These are phyloP conservation scores for Nannizzia gypsea DNA, from an alignment of 2,329 filamentous ascomycete species.

Conservation along the genomic window DNA sequence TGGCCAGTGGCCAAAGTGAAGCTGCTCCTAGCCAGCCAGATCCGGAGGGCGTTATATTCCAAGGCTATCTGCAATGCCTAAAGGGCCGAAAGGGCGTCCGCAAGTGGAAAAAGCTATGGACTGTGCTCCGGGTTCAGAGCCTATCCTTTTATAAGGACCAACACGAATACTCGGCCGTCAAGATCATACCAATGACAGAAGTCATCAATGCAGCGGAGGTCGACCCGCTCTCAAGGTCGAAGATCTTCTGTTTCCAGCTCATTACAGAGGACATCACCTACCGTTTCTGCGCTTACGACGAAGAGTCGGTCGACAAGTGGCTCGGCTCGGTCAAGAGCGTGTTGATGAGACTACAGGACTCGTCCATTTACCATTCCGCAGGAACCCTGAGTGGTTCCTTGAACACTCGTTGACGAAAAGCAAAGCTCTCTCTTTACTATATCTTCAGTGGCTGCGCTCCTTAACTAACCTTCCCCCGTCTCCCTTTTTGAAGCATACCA, in stretches of 20 bases:
- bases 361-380: not conserved
- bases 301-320: conserved; percentile 72
- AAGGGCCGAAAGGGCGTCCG: conserved; percentile 68
- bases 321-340: conserved; percentile 81
- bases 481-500: not conserved
- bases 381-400: not conserved
- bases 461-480: not conserved
- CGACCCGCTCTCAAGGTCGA: conserved; percentile 72
- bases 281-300: conserved; percentile 63
- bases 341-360: conserved; percentile 14
- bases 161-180: conserved; percentile 72
- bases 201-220: conserved; percentile 90
- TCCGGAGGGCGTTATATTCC: conserved; percentile 81
- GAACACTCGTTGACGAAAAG: not conserved
- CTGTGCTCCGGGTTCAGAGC: conserved; percentile 72
- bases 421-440: not conserved
- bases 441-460: not conserved
- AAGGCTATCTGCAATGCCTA: conserved; percentile 77
- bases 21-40: conserved; percentile 42
- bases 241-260: conserved; percentile 77
- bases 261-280: conserved; percentile 86
- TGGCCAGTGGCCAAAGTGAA: conserved; percentile 52
- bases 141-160: conserved; percentile 90
- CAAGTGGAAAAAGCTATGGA: conserved; percentile 93
- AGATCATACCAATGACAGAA: conserved; percentile 64